A percentile compares a stretch with the other conserved stretches of the same genome.
Conservation (phyloP, 2,329 filamentous ascomycete species). For the Hypoxylon sp. region DNA sequence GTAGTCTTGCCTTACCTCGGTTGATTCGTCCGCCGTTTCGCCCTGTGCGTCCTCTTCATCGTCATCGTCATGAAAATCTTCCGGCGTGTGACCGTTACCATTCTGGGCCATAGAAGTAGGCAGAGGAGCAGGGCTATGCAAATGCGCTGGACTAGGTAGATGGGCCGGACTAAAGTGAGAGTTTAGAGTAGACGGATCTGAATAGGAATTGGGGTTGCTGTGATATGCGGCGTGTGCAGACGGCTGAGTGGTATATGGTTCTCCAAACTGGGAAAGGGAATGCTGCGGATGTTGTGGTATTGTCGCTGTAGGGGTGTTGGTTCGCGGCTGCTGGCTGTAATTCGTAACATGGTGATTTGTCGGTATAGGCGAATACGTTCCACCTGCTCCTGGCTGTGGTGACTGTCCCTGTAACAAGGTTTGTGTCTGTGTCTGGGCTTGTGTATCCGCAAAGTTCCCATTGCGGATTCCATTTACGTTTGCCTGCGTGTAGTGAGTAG, state of each 20-base stretch:
- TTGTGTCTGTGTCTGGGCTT: constrained; percentile 35
- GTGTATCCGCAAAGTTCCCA: constrained; percentile 40
- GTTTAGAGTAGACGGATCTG: constrained; percentile 47
- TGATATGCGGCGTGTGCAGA: constrained; percentile 48
- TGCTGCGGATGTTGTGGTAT: constrained; percentile 45
- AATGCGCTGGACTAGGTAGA: constrained; percentile 42
- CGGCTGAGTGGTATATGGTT: constrained; percentile 49
- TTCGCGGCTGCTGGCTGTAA: constrained; percentile 41
- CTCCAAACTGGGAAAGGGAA: constrained; percentile 47
- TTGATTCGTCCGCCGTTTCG: constrained; percentile 51
- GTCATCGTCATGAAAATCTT: constrained; percentile 45
- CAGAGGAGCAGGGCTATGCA: constrained; percentile 45
- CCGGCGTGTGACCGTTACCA: constrained; percentile 45
- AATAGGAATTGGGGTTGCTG: constrained; percentile 46
- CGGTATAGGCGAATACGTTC: constrained; percentile 48
- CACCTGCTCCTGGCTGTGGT: constrained; percentile 40
- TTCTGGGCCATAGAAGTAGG: constrained; percentile 46
- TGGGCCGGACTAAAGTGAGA: constrained; percentile 50
- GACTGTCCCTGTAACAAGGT: constrained; percentile 35
- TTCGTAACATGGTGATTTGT: constrained; percentile 42
- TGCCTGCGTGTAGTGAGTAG: constrained; percentile 42
- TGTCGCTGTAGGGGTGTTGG: constrained; percentile 31
- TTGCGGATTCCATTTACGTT: constrained; percentile 45
- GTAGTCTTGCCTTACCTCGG: constrained; percentile 45
- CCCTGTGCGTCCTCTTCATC: constrained; percentile 53